Conservation (phyloP, 2,329 filamentous ascomycete species). For the Plectosphaerella plurivora region DNA sequence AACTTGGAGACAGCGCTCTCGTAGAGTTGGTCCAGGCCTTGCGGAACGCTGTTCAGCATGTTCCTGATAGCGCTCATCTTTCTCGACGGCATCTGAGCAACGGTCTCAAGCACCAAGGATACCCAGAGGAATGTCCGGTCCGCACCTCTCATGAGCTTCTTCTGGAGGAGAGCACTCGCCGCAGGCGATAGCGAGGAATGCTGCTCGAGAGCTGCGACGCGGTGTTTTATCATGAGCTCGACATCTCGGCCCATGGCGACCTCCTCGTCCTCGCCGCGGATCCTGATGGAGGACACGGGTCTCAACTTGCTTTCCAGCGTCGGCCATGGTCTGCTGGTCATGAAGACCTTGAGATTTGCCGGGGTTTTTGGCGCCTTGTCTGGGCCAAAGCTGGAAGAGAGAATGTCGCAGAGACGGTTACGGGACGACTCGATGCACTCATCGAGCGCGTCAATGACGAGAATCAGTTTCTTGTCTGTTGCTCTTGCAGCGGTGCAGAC, state of each 20-base stretch:
- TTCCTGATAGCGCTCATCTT: conserved; percentile 2
- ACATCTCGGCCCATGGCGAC: not conserved
- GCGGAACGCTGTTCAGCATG: not conserved
- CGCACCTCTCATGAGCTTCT: not conserved
- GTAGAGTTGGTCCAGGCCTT: conserved; percentile 5
- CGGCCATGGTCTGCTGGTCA: too few species aligned
- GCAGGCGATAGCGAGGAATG: not conserved
- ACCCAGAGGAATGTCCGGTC: conserved; percentile 7
- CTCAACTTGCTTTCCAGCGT: not conserved
- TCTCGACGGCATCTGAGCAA: conserved; percentile 2
- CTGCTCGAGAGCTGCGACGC: not conserved
- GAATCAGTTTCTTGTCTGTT: not conserved
- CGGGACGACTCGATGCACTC: too few species aligned
- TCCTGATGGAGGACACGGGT: not conserved
- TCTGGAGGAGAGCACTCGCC: not conserved
- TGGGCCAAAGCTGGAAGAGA: too few species aligned
- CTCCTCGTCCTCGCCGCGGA: not conserved
- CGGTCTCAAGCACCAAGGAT: conserved; percentile 1
- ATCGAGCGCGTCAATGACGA: conserved; percentile 7
- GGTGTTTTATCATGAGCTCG: not conserved
- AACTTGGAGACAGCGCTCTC: too few species aligned
- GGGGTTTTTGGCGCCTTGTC: too few species aligned
- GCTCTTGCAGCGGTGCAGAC: too few species aligned
- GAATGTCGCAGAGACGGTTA: too few species aligned
- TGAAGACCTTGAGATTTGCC: too few species aligned